phyloP scores from a whole-genome alignment of 108 stramenopile species.

The Cyclotella cryptica region DNA sequence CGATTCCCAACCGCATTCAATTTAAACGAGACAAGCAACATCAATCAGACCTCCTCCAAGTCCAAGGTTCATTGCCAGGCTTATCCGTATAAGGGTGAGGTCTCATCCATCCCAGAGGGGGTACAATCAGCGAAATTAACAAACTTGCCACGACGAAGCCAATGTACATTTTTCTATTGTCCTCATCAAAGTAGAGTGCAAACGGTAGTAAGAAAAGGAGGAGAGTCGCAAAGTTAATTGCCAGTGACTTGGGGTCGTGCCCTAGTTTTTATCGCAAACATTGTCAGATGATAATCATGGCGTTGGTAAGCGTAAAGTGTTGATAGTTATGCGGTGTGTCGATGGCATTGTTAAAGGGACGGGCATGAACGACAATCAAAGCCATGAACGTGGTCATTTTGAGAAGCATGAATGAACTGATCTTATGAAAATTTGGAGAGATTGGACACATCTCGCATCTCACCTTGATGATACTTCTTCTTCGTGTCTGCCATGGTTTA shows the following conservation, averaged over 20 bases:
- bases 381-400: too few species aligned
- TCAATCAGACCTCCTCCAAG: constrained; percentile 7
- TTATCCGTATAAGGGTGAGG: constrained; percentile 88
- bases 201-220: constrained; percentile 76
- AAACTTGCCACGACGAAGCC: constrained; percentile 54
- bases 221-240: constrained; percentile 65
- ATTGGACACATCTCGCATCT: neutral
- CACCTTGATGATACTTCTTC: constrained; percentile 57
- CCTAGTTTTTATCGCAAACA: constrained; percentile 42
- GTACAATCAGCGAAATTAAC: constrained; percentile 62
- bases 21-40: too few species aligned
- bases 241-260: constrained; percentile 79
- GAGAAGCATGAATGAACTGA: too few species aligned
- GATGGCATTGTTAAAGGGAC: neutral
- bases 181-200: constrained; percentile 50
- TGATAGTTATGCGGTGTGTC: neutral
- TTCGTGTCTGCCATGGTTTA: constrained; percentile 35
- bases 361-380: neutral
- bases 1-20: too few species aligned
- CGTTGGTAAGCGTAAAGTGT: neutral
- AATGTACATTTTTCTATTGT: constrained; percentile 36
- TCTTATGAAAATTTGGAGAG: neutral
- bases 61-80: constrained; percentile 65
- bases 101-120: constrained; percentile 79
- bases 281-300: neutral